Evolutionary conservation across 129 eudicot species (phyloP).

Genomic region (Apium graveolens): DNA sequence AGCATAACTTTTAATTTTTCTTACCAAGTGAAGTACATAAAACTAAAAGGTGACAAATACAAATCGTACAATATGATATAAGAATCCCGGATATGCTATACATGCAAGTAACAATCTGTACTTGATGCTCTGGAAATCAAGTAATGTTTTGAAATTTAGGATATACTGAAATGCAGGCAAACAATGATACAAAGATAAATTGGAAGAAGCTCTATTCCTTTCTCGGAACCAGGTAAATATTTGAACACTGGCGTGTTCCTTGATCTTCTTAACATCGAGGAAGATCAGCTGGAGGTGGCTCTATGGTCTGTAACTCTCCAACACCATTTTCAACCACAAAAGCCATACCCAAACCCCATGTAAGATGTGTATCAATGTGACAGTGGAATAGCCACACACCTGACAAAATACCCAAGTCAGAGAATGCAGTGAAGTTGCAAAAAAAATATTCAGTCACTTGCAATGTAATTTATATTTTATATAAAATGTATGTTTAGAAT

Average conservation of each 20-base stretch:
- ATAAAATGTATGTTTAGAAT: background rate
- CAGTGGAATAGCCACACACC: slow-evolving; percentile 59
- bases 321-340: slow-evolving; percentile 66
- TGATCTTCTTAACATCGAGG: slow-evolving; percentile 43
- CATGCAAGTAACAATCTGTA: background rate
- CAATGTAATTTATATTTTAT: background rate
- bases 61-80: background rate
- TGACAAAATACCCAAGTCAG: slow-evolving; percentile 2
- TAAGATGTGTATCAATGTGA: slow-evolving; percentile 57
- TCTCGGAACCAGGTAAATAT: background rate
- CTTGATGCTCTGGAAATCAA: background rate
- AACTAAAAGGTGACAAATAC: background rate
- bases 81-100: background rate
- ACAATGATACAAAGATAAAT: background rate
- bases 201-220: background rate
- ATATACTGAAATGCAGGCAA: background rate
- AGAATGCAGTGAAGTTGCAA: background rate
- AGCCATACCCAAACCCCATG: slow-evolving; percentile 79
- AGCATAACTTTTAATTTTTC: background rate
- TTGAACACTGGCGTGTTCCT: background rate
- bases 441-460: background rate
- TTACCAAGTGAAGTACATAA: background rate
- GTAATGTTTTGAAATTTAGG: background rate
- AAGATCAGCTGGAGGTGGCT: slow-evolving; percentile 76
- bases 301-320: slow-evolving; percentile 40